Evolutionary conservation across 257 asterid species (phyloP).

Genomic region (Eustoma russellianum): DNA sequence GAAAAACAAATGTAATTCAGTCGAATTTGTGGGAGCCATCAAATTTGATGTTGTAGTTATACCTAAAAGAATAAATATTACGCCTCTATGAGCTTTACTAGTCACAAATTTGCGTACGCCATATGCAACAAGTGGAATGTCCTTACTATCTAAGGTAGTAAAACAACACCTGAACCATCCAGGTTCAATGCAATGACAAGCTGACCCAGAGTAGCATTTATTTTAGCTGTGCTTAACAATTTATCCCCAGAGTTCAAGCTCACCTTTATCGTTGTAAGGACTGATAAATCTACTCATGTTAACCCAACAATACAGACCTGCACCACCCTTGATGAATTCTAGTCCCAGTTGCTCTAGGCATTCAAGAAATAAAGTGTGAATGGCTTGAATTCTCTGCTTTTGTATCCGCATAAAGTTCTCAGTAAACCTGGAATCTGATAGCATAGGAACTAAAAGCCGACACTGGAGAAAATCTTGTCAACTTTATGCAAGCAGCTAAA

Average conservation of each 20-base stretch:
- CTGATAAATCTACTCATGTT: constrained; percentile 76
- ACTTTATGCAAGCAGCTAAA: constrained; percentile 68
- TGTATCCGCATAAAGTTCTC: constrained; percentile 45
- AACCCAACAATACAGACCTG: constrained; percentile 90
- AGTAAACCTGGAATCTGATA: constrained; percentile 58
- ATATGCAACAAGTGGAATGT: constrained; percentile 60
- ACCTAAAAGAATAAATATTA: constrained; percentile 10
- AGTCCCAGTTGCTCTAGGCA: constrained; percentile 61
- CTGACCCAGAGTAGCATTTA: constrained; percentile 78
- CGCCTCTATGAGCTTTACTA: constrained; percentile 37
- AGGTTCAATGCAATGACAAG: constrained; percentile 96
- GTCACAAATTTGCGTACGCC: constrained; percentile 54
- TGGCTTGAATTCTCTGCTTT: constrained; percentile 42
- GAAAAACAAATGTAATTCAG: too few relatives aligned
- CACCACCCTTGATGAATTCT: constrained; percentile 55
- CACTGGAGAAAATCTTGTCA: constrained; percentile 73
- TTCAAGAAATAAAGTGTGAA: constrained; percentile 47
- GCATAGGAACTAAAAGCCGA: constrained; percentile 72
- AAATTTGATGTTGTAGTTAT: background rate
- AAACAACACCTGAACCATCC: constrained; percentile 97
- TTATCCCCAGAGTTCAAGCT: constrained; percentile 84
- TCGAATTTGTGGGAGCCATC: too few relatives aligned
- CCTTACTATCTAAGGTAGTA: constrained; percentile 46
- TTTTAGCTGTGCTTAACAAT: constrained; percentile 58
- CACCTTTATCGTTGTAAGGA: constrained; percentile 81